Base-by-base conservation (phyloP, 108 stramenopile species). In the Nannochloropsis salina region DNA sequence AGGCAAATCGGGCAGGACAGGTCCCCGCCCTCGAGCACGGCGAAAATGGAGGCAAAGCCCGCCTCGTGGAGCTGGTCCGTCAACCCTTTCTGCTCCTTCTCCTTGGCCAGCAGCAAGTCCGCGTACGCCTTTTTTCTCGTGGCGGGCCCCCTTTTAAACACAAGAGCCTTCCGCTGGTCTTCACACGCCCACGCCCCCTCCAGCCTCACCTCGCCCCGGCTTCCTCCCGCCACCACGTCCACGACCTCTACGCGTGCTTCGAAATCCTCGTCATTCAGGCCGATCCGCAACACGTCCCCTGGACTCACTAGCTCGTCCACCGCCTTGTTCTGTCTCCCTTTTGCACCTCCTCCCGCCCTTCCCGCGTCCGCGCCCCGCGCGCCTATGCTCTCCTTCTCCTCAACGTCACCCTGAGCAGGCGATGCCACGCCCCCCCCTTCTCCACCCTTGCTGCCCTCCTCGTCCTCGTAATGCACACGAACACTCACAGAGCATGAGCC, bases 11-110 rank as follows among this genome's bases (percentile, higher is more conserved):
- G 82, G 18, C 82, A 82, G 15, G 10, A 15, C 43, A 82, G 15
- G 15, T 42, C 82, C 82, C 18, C 15, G 12, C 82, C 82, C 42
- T 42, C 82, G 12, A 82, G 15, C 18, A 82, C 42, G 12, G 42
- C 43, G 18, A 43, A 82, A 42, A 82, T 42, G 43, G 12, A 15
- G 12, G 82, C 42, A 43, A 82, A 82, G 1, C 82, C 82, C 10
- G 42, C 82, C 18, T 82, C 82, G 82, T 82, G 43, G 12, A 82
- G 82, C 43, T 82, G 82, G 18, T 51, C 47, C 47, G 47, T 51
- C 47, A 51, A 1, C 47, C 47, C 47, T 15, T 51, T 51, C 47
- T 12, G 10, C 47, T 51, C 47, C 47, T 51, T 51, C 47, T 51
- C 47, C 15, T 51, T 51, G 12, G 47, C 47, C 47, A 51, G 10